Evolutionary conservation across 305 asterid genomes (phyloP), one percentile per base, ranked within the genome.

Genomic region (Solanum aculeatissimum): DNA sequence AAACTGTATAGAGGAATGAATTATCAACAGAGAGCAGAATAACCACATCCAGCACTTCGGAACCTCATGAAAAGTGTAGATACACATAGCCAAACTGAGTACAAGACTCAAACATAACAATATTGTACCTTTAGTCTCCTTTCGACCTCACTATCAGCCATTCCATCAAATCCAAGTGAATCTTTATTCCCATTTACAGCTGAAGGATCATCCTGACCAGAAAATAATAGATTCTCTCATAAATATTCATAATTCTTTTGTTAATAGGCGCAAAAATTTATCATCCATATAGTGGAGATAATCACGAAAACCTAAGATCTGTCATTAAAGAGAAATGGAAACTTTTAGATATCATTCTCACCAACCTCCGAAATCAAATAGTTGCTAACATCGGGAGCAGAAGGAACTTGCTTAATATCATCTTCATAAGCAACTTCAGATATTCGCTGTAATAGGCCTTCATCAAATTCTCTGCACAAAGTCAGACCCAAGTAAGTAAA

Each of bases 361-460:
- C 92, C 79, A 65, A 93, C 99, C 97, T 95, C 98, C 43, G 97
- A 88, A 86, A 89, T 80, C 91, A 96, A 92, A 91, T 91, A 96
- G 87, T 89, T 92, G 94, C 98, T 91, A 87, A 95, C 99, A 83
- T 96, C 99, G 65, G 98, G 98, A 65, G 98, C 89, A 77, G 92
- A 86, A 84, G 93, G 92, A 82, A 91, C 89, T 66, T 90, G 89
- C 84, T 87, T 90, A 47, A 90, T 84, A 85, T 92, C 94, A 80
- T 92, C 99, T 92, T 94, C 98, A 85, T 90, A 95, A 84, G 97
- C 98, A 89, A 93, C 94, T 84, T 89, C 94, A 70, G 94, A 87
- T 84, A 96, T 90, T 85, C 88, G 91, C 62, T 89, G 99, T 89
- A 96, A 84, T 83, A 95, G 91, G 84, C 93, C 93, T 79, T 95